Base-by-base conservation (phyloP, 176 grass and related monocot genomes). In the Oropetium thomaeum region DNA sequence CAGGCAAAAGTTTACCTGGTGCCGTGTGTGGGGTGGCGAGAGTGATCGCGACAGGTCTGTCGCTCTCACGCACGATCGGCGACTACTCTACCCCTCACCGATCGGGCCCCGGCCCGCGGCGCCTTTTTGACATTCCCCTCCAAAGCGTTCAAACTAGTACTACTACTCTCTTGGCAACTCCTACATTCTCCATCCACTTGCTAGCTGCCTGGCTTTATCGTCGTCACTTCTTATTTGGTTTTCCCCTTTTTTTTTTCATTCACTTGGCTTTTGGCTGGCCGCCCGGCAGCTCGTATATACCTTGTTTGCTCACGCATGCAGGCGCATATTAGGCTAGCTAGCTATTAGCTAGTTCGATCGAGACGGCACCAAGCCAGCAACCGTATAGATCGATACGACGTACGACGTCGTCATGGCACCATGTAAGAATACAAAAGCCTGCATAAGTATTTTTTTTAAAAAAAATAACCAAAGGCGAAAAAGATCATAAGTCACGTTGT, bases 121-220 rank as follows among this genome's bases (percentile, higher is more conserved):
- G 63, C 7, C 84, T 76, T 86, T 86, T 86, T 86, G 78, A 86
- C 78, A 81, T 86, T 81, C 73, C 66, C 11, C 45, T n/a, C 54
- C 7, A 53, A 67, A 52, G 76, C 32, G 26, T 70, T 76, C 78
- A 62, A 11, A 75, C 70, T n/a, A n/a, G n/a, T n/a, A n/a, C n/a
- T n/a, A n/a, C n/a, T n/a, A n/a, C n/a, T 49, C 16, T 20, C 67
- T 0, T 23, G 3, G 28, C 65, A 7, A 38, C 10, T 82, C 64
- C 30, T n/a, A n/a, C n/a, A n/a, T n/a, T n/a, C n/a, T n/a, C n/a
- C n/a, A n/a, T 76, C 64, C 81, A 39, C 52, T 65, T 29, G 23
- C 55, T 22, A 9, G 14, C 14, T 20, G 15, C 4, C 45, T 57
- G 38, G 53, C 40, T 77, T 57, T 57, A 57, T 4, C 9, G 1